Evolutionary conservation across 1,284 basidiomycete species (phyloP).

Genomic region (Cutaneotrichosporon daszewskae): DNA sequence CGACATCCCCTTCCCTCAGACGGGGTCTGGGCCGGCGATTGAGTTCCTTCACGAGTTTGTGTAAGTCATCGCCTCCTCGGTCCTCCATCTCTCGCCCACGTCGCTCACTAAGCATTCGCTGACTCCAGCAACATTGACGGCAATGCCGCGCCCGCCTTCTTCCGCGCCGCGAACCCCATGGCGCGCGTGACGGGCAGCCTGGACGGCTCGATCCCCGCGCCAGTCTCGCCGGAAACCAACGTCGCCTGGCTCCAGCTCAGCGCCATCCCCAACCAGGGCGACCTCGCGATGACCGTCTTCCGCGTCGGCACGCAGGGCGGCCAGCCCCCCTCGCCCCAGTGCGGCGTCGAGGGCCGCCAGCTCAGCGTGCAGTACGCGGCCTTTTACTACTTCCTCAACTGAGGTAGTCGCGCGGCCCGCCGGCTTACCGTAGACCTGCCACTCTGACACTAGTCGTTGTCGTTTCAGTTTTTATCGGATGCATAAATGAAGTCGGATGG

Average conservation of each 20-base stretch:
- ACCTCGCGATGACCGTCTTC: slow-evolving; percentile 56
- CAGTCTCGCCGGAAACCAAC: slow-evolving; percentile 50
- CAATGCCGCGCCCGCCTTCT: slow-evolving; percentile 14
- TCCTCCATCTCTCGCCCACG: too few species aligned
- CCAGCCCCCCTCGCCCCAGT: slow-evolving; percentile 57
- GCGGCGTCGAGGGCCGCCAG: slow-evolving; percentile 45
- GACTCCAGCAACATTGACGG: too few species aligned
- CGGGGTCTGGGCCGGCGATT: too few species aligned
- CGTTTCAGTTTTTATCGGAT: too few species aligned
- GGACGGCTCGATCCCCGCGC: slow-evolving; percentile 5
- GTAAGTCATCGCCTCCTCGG: too few species aligned
- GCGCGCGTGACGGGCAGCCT: slow-evolving; percentile 49
- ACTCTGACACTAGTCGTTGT: too few species aligned
- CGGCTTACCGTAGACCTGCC: too few species aligned
- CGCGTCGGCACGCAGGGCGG: slow-evolving; percentile 58
- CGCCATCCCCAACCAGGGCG: slow-evolving; percentile 30
- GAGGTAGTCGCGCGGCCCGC: too few species aligned
- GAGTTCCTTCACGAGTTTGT: slow-evolving; percentile 47
- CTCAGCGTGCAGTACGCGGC: slow-evolving; percentile 54
- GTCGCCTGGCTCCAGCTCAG: slow-evolving; percentile 58
- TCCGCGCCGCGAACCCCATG: slow-evolving; percentile 24
- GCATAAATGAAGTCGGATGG: too few species aligned
- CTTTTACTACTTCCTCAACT: slow-evolving; percentile 51
- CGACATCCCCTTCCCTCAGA: slow-evolving; percentile 1
- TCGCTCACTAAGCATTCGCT: too few species aligned